Evolutionary conservation across 352 stramenopile species (phyloP).

Genomic region (Lagenidium sp.): DNA sequence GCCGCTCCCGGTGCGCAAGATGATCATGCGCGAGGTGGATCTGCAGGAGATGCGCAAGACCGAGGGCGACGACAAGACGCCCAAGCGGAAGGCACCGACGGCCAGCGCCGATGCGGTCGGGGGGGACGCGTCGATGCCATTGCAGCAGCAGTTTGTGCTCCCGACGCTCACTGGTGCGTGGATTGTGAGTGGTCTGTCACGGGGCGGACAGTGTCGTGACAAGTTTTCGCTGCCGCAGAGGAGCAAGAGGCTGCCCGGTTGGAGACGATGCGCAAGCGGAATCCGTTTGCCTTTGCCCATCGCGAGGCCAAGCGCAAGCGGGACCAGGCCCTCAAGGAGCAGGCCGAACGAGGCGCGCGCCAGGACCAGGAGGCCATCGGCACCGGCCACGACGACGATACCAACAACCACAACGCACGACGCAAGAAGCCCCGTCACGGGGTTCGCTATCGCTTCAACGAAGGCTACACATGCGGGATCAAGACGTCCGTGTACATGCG

Average conservation of each 20-base stretch:
- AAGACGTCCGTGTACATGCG: constrained; percentile 82
- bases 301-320: constrained; percentile 76
- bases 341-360: constrained; percentile 29
- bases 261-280: constrained; percentile 52
- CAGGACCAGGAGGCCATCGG: background rate
- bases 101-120: constrained; percentile 15
- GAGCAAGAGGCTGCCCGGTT: constrained; percentile 50
- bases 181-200: background rate
- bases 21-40: constrained; percentile 74
- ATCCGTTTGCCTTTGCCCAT: constrained; percentile 74
- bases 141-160: constrained; percentile 32
- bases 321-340: constrained; percentile 19
- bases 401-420: too few species aligned
- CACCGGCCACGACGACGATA: background rate
- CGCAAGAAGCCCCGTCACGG: constrained; percentile 17
- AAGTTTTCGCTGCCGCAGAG: constrained; percentile 20
- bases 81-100: constrained; percentile 6
- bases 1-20: constrained; percentile 54
- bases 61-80: constrained; percentile 15
- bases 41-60: constrained; percentile 69
- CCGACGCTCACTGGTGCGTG: constrained; percentile 46
- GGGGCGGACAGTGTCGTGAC: background rate
- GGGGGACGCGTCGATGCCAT: too few species aligned
- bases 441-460: constrained; percentile 87
- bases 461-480: constrained; percentile 87